Base-by-base conservation (phyloP, 768 basidiomycete genomes). In the Phylloporus arenicola region DNA sequence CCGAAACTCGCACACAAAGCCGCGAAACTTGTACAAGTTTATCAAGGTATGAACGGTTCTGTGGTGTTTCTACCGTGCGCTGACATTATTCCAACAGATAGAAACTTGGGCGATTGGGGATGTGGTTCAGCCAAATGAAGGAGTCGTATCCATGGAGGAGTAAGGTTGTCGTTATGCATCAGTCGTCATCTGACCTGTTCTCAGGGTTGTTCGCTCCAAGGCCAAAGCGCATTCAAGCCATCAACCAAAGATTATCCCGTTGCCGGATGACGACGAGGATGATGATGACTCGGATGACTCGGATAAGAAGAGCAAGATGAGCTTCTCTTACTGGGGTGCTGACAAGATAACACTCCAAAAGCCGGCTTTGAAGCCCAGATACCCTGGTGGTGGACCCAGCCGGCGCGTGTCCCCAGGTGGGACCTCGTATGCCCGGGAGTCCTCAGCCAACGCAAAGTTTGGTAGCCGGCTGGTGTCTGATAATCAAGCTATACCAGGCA, bases 1-100 rank as follows among this genome's bases (percentile, higher is more conserved):
- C 52, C 73, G 91, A 54, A 83, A 78, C 54, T 77, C 82, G 14
- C 84, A 89, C 41, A 81, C 85, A 9, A 88, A 84, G 61, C 88
- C 94, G 6, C 79, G 94, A 49, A 97, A 97, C 72, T 59, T 96
- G 61, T 96, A 96, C 71, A 91, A 87, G 71, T 95, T 95, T 62
- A 65, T 96, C 64, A 93, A 91, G 80, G 88, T 88, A 47, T 39
- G 75, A 55, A 35, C 13, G 43, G 50, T 24, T 57, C 31, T 55
- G 19, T 34, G 29, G 27, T 33, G 13, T 34, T 31, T 16, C 17
- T 7, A 17, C 22, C 12, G 33, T 44, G 17, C n/a, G 25, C 44
- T 29, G 47, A 64, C 51, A 42, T 11, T 43, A 41, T 22, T n/a
- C n/a, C 46, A 43, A 34, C 53, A 91, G 87, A 90, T 91, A 55